A percentile compares a stretch with the other conserved stretches of the same genome.
phyloP scores from a whole-genome alignment of 495 filamentous ascomycete genomes.

The Aspergillus leporis region DNA sequence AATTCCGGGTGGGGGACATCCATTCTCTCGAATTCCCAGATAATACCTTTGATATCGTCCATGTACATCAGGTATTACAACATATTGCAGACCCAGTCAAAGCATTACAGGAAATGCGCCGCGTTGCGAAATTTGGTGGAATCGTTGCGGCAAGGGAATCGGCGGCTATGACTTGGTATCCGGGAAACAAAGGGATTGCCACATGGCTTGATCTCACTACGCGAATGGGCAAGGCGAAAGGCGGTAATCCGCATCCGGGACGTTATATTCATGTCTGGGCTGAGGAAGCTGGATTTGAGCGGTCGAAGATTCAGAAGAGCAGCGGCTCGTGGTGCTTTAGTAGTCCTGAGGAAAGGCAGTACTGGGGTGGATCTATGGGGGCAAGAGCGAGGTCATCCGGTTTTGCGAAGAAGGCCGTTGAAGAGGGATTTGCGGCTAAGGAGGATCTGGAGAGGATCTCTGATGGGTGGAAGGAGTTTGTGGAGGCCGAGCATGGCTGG shows the following conservation, averaged over 20 bases:
- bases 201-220: slow-evolving; percentile 41
- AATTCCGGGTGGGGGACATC: slow-evolving; percentile 51
- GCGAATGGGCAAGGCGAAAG: slow-evolving; percentile 34
- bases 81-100: slow-evolving; percentile 50
- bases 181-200: slow-evolving; percentile 41
- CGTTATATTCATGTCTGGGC: slow-evolving; percentile 50
- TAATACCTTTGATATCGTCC: slow-evolving; percentile 59
- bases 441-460: slow-evolving; percentile 43
- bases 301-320: slow-evolving; percentile 34
- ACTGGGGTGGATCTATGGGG: slow-evolving; percentile 52
- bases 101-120: slow-evolving; percentile 51
- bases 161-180: slow-evolving; percentile 48
- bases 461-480: slow-evolving; percentile 45
- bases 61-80: slow-evolving; percentile 56
- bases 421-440: slow-evolving; percentile 37
- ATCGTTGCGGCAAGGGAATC: slow-evolving; percentile 53
- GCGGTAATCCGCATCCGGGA: slow-evolving; percentile 50
- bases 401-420: slow-evolving; percentile 38
- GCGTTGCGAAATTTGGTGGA: slow-evolving; percentile 52
- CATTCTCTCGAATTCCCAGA: slow-evolving; percentile 46
- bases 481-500: slow-evolving; percentile 50
- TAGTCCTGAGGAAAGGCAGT: slow-evolving; percentile 39
- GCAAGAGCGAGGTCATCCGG: slow-evolving; percentile 38
- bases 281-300: slow-evolving; percentile 44
- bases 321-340: slow-evolving; percentile 52